Evolutionary conservation across 805 yeast species (phyloP).

Genomic region (Starmerella riodocensis): DNA sequence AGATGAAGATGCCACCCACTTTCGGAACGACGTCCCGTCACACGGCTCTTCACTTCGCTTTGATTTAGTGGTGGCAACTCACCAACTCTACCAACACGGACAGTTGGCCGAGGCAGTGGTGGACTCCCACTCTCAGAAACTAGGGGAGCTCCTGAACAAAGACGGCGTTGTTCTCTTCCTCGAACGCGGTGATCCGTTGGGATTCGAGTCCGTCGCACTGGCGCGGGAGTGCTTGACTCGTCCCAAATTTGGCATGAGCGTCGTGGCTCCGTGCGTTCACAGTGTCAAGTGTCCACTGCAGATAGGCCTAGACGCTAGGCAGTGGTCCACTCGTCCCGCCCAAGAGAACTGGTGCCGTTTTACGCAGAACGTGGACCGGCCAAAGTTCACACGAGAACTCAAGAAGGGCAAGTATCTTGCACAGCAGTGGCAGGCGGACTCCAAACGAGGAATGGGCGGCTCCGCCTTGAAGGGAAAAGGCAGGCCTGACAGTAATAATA

Average conservation of each 20-base stretch:
- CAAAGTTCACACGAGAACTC: constrained; percentile 65
- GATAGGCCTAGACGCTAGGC: constrained; percentile 43
- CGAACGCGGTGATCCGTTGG: constrained; percentile 82
- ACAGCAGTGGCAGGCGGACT: constrained; percentile 51
- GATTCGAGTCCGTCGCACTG: constrained; percentile 77
- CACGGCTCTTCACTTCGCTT: constrained; percentile 36
- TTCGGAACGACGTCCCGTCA: constrained; percentile 42
- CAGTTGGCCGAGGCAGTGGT: constrained; percentile 57
- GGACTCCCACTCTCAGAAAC: constrained; percentile 49
- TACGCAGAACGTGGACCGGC: constrained; percentile 59
- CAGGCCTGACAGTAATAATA: constrained; percentile 54
- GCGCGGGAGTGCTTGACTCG: constrained; percentile 85
- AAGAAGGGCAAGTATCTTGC: constrained; percentile 70
- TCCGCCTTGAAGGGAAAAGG: constrained; percentile 56
- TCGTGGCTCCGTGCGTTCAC: constrained; percentile 86
- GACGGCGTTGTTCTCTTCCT: constrained; percentile 66
- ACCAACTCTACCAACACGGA: constrained; percentile 53
- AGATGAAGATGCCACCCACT: constrained; percentile 35
- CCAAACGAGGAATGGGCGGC: constrained; percentile 36
- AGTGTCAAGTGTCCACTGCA: constrained; percentile 80
- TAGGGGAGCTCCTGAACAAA: constrained; percentile 53
- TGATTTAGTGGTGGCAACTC: constrained; percentile 73
- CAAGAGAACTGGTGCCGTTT: constrained; percentile 66
- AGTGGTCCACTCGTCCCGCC: constrained; percentile 34
- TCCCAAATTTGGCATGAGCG: constrained; percentile 41